phyloP scores from a whole-genome alignment of 2,329 filamentous ascomycete genomes.

The Talaromyces sp. region DNA sequence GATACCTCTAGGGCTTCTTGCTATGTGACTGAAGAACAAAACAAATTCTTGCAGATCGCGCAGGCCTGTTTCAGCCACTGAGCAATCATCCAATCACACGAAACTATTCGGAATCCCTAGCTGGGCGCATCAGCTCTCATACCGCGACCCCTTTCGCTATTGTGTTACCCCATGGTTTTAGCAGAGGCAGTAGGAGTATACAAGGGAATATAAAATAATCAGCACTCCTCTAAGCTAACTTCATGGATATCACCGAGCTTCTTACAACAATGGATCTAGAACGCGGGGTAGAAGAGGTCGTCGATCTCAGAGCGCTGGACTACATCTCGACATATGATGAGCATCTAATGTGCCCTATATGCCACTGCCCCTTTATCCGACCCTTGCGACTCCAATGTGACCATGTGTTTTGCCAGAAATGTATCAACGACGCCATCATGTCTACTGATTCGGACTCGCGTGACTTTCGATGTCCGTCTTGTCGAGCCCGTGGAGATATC shows the following conservation, averaged over 20 bases:
- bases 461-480: conserved; percentile 54
- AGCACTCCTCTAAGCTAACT: conserved; percentile 7
- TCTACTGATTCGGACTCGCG: conserved; percentile 30
- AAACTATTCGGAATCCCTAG: conserved; percentile 4
- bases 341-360: conserved; percentile 63
- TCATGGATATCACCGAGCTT: conserved; percentile 33
- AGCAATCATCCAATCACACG: conserved; percentile 18
- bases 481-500: conserved; percentile 47
- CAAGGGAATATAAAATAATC: neutral
- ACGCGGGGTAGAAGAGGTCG: conserved; percentile 29
- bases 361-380: conserved; percentile 59
- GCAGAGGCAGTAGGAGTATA: neutral
- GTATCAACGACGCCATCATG: conserved; percentile 51
- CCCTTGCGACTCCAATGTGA: conserved; percentile 60
- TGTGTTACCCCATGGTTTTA: neutral
- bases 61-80: conserved; percentile 16
- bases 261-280: conserved; percentile 27
- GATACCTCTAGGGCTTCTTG: neutral
- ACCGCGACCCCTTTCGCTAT: neutral
- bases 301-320: conserved; percentile 58
- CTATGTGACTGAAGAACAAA: neutral
- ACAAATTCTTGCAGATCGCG: conserved; percentile 5
- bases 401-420: conserved; percentile 62
- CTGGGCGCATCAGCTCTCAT: neutral
- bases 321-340: conserved; percentile 56